phyloP scores from a whole-genome alignment of 306 rosid species.

The Prosopis cineraria region DNA sequence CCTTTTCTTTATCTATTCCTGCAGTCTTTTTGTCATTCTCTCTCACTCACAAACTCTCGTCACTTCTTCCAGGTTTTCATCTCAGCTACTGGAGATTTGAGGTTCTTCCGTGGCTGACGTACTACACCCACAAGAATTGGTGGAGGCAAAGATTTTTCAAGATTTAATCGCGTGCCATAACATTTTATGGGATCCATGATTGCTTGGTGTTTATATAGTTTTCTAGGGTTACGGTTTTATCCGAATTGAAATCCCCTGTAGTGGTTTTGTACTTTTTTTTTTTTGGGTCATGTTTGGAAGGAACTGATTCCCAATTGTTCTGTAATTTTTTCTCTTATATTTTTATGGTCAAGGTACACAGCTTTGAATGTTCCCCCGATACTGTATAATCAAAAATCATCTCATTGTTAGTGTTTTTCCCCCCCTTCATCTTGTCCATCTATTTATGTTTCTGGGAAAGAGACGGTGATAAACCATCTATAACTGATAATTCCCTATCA shows the following conservation, averaged over 20 bases:
- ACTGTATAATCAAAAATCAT: constrained; percentile 62
- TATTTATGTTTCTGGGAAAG: constrained; percentile 35
- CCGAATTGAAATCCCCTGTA: constrained; percentile 30
- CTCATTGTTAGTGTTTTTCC: no score
- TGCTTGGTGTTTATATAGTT: constrained; percentile 12
- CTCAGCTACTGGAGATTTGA: not conserved
- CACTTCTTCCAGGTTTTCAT: not conserved
- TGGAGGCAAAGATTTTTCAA: not conserved
- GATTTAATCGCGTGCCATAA: constrained; percentile 8
- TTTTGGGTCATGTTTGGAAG: constrained; percentile 19
- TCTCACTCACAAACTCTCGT: not conserved
- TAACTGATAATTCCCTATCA: constrained; percentile 38
- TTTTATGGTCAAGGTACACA: constrained; percentile 40
- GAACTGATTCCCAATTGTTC: constrained; percentile 36
- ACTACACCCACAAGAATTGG: not conserved
- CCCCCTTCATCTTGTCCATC: constrained; percentile 36
- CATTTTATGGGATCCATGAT: constrained; percentile 2
- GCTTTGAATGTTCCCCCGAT: constrained; percentile 40
- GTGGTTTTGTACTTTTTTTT: constrained; percentile 47
- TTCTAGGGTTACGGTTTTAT: constrained; percentile 41
- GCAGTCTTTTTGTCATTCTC: not conserved
- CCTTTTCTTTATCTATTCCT: not conserved
- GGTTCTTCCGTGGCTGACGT: not conserved
- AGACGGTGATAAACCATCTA: constrained; percentile 30
- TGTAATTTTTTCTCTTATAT: constrained; percentile 37